These are phyloP conservation scores for Heritiera fomes DNA, from an alignment of 345 rosid species.

Conservation along the genomic window DNA sequence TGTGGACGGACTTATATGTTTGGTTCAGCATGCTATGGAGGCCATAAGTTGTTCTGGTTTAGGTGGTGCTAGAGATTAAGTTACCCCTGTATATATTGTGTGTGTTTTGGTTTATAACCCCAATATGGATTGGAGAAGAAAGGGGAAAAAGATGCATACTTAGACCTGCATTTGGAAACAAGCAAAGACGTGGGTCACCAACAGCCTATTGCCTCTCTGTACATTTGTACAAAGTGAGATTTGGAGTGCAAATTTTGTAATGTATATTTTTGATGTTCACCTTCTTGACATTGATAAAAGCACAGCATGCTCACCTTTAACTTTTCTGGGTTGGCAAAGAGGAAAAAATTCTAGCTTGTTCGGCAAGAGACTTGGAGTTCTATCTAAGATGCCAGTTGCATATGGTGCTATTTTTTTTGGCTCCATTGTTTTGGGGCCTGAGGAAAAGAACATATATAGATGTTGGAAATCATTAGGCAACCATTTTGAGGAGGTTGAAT, in stretches of 20 bases:
- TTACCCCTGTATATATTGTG: slow-evolving; percentile 35
- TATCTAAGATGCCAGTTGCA: slow-evolving; percentile 24
- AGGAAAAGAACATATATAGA: slow-evolving; percentile 27
- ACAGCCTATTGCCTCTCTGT: slow-evolving; percentile 29
- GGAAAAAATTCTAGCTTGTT: slow-evolving; percentile 22
- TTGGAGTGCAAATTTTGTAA: slow-evolving; percentile 36
- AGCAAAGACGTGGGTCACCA: slow-evolving; percentile 24
- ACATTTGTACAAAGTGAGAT: slow-evolving; percentile 55
- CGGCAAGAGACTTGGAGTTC: slow-evolving; percentile 17
- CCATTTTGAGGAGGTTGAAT: slow-evolving; percentile 43
- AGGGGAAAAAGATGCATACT: slow-evolving; percentile 9
- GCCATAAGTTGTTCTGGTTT: slow-evolving; percentile 45
- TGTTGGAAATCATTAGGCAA: slow-evolving; percentile 31
- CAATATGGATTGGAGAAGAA: slow-evolving; percentile 11
- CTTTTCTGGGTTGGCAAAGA: slow-evolving; percentile 25
- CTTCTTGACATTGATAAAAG: slow-evolving; percentile 27
- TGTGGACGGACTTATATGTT: slow-evolving; percentile 53
- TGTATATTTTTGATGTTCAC: slow-evolving; percentile 25
- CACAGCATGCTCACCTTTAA: slow-evolving; percentile 28
- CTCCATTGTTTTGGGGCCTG: slow-evolving; percentile 29
- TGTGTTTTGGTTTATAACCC: slow-evolving; percentile 19
- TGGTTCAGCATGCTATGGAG: slow-evolving; percentile 60
- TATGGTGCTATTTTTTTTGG: slow-evolving; percentile 18
- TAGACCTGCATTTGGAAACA: slow-evolving; percentile 23
- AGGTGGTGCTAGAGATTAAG: slow-evolving; percentile 46